Conservation (phyloP, 257 asterid genomes). For the Nicotiana tomentosiformis region DNA sequence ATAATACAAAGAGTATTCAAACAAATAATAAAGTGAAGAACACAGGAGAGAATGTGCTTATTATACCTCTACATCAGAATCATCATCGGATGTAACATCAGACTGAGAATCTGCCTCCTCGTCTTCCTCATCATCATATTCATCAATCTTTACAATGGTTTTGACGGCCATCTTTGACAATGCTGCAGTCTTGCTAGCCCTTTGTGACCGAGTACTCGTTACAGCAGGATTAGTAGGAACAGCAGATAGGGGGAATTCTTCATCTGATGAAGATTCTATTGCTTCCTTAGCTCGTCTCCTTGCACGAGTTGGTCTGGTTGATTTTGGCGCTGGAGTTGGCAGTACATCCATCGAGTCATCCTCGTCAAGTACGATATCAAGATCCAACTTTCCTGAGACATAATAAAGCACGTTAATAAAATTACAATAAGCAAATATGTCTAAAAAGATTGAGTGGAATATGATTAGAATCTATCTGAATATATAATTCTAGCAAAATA, state of each 20-base stretch:
- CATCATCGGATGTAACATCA: conserved; percentile 65
- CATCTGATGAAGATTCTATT: conserved; percentile 53
- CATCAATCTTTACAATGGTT: conserved; percentile 37
- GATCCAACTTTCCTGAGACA: conserved; percentile 49
- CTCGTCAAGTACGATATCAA: conserved; percentile 43
- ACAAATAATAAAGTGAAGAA: background rate
- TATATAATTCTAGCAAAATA: background rate
- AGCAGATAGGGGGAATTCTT: conserved; percentile 48
- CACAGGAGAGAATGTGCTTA: background rate
- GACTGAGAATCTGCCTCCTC: conserved; percentile 39
- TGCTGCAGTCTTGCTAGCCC: conserved; percentile 93
- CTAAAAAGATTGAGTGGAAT: background rate
- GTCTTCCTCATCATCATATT: conserved; percentile 35
- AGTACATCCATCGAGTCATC: conserved; percentile 40
- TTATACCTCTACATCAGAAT: conserved; percentile 9
- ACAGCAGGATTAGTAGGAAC: conserved; percentile 43
- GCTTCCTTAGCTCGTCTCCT: conserved; percentile 50
- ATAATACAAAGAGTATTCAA: background rate
- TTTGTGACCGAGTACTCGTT: conserved; percentile 56
- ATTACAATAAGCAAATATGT: background rate
- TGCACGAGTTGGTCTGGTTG: conserved; percentile 38
- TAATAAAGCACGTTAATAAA: background rate
- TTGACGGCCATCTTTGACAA: conserved; percentile 56
- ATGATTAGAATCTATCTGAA: background rate
- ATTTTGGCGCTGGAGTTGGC: conserved; percentile 63